Base-by-base conservation (phyloP, 352 stramenopile genomes). In the Phytophthora colocasiae region DNA sequence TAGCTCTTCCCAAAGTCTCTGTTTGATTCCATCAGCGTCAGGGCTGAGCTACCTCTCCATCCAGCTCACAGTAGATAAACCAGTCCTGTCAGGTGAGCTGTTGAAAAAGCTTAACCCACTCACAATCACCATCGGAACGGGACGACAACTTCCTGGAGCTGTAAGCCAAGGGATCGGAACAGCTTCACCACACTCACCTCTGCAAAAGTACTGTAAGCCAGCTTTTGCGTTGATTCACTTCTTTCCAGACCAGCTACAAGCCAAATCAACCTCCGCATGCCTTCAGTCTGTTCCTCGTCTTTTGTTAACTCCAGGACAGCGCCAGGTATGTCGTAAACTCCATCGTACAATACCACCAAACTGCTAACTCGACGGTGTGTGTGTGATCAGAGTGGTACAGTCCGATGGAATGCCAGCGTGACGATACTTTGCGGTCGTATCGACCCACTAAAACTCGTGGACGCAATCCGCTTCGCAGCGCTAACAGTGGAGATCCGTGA, bases 401-500 rank as follows among this genome's bases (percentile, higher is more conserved):
- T 83, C 24, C 63, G 63, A 15, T 91, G 78, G 78, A 59, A 83
- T 14, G 66, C 85, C 36, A 75, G 69, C n/a, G 75, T 81, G 12
- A 92, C 83, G 6, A 65, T 94, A 14, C 58, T 95, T 2, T 77
- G 71, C 12, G 67, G 69, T 4, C 71, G 77, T 10, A 87, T 82
- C 36, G 45, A 85, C 4, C 34, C 63, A 5, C 32, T 60, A 0
- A 71, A 80, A 41, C 69, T 96, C 3, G 52, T 81, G 6, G 80
- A 96, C 43, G 70, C 68, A 8, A 61, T 94, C n/a, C 61, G 80
- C 15, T 73, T 66, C 19, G 58, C 62, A 0, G 14, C 65, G 1
- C 43, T 96, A 10, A 51, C 59, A 0, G 57, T 96, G 7, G 83
- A 91, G 55, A 43, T 96, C 24, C 85, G 87, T 36, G 87, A 94